Conservation (phyloP, 1,284 basidiomycete genomes). For the Cryptococcus depauperatus region DNA sequence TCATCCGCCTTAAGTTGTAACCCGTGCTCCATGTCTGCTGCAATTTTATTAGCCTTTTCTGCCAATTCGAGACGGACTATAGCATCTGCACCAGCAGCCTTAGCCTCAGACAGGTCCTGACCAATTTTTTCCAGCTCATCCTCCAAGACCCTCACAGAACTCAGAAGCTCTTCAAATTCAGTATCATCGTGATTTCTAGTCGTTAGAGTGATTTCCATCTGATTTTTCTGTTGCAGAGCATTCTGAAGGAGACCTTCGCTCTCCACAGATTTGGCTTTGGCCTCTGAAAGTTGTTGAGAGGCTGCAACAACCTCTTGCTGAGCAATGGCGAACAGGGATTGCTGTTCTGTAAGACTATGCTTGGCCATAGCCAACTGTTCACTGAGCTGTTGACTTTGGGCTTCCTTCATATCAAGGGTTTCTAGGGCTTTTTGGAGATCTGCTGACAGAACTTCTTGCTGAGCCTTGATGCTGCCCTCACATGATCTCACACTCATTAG, state of each 20-base stretch:
- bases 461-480: background rate
- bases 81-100: background rate
- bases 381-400: slow-evolving; percentile 3
- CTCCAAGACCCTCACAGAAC: background rate
- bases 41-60: background rate
- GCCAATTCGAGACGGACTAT: background rate
- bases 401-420: slow-evolving; percentile 2
- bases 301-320: background rate
- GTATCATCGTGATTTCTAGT: slow-evolving; percentile 9
- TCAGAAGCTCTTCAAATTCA: slow-evolving; percentile 2
- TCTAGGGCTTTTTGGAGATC: slow-evolving; percentile 6
- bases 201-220: slow-evolving; percentile 2
- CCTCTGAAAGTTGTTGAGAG: background rate
- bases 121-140: background rate
- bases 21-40: background rate
- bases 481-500: background rate
- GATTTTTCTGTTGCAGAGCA: background rate
- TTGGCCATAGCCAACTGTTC: slow-evolving; percentile 4
- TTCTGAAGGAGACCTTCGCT: slow-evolving; percentile 5
- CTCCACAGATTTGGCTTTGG: background rate
- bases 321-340: background rate
- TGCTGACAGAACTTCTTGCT: background rate
- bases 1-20: background rate
- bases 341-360: background rate
- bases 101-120: background rate